Evolutionary conservation across 257 asterid species (phyloP), one percentile per base, ranked within the genome.

Genomic region (Solanum piurae): DNA sequence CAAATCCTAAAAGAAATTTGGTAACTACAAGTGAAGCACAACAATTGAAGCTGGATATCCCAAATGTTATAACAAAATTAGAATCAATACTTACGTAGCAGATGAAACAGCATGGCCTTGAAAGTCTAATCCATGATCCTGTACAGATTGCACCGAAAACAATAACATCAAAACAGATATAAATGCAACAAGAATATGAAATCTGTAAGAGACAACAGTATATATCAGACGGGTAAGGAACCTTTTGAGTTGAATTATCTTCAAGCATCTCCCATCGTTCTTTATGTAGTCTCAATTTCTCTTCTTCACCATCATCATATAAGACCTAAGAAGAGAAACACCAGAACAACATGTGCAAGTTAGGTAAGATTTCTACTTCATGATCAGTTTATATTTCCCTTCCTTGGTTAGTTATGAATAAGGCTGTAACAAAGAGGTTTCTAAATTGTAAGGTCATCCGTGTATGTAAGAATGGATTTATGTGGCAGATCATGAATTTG

Each of bases 291-390:
- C 87, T 88, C 92, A 94, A 83, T 52, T 27, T 83, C 89, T 94
- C 98, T 52, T 34, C 52, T n/a, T 90, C 92, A 73, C 88, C 88
- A 55, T 94, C 96, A 82, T 85, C 94, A 52, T 94, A 94, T 33
- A 46, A 0, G 84, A 94, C 83, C 96, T 94, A 90, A 89, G 84
- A 87, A 40, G 40, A 55, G 83, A 25, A 89, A 85, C 88, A 88
- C 68, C 46, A 88, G 49, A 82, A 20, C 37, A 49, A 37, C 27
- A 44, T 6, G 64, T 44, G 20, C 66, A 18, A 46, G 29, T 46
- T 18, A 49, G 42, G 62, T 80, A 46, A 7, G 69, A 10, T 46
- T 80, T 21, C 42, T 49, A 49, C 6, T 18, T 49, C 85, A 5
- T 3, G 6, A 49, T 5, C 85, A 80, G 44, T 29, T 29, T 9